Base-by-base conservation (phyloP, 78 protist species). In the Dictyostelium firmibasis region DNA sequence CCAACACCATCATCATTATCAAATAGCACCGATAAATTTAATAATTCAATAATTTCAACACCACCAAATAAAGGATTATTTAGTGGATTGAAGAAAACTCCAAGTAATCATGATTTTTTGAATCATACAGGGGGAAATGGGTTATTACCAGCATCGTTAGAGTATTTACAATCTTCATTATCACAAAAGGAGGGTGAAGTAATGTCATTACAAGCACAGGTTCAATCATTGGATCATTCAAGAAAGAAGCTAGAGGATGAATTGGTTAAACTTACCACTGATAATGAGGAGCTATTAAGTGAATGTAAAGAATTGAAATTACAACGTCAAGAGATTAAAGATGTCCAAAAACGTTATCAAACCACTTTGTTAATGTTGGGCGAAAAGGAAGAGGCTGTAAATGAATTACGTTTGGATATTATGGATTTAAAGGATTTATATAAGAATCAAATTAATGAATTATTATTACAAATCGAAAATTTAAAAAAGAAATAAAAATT, bases 351-450 rank as follows among this genome's bases (percentile, higher is more conserved):
- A 41, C n/a, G 93, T 36, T 81, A 86, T 36, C 36, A 74, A 33
- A 85, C 96, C 6, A 77, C 93, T 13, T 41, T 94, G 38, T 88
- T 72, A 16, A n/a, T 94, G 57, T 57, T 94, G 29, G 96, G 96
- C 33, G 96, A 94, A 64, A 84, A 81, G 29, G 96, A 94, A 64
- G 96, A 94, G 29, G 33, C 82, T 38, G 93, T 94, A 14, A 84
- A 84, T 76, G 96, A 94, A 84, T 27, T 85, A 31, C 81, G 53
- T 38, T 27, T 85, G 64, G 96, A 94, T 79, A 85, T 94, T 10
- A 27, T 85, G 23, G 96, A 94, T 89, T 57, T 94, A 92, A 94
- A 94, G 64, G 93, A 84, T 62, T 50, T 85, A 64, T 94, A 94
- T 53, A 84, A 81, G 43, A 81, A 43, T 20, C 93, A 94, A 83